Evolutionary conservation across 371 early-diverging fungal species (phyloP), one percentile per base, ranked within the genome.

Genomic region (Conidiobolus incongruus): DNA sequence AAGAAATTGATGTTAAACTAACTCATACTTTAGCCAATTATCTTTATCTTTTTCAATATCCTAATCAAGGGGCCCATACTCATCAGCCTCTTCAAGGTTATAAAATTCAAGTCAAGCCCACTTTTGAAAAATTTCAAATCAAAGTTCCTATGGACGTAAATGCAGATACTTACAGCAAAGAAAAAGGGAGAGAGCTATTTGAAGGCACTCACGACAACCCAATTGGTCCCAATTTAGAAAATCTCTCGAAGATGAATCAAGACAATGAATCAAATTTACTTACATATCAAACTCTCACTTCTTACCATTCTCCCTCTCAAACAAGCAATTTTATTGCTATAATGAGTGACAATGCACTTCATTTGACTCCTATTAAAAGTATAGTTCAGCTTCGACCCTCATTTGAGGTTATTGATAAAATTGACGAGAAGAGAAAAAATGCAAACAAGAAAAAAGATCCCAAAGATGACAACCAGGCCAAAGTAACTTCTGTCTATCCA

Each of bases 391-490:
- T 91, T 46, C 72, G 85, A 5, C 86, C 86, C 1, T 77, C 76
- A 22, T 72, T 91, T 36, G 74, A 70, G 46, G 87, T 89, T 51
- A 60, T 88, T 28, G 92, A 91, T 49, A 76, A 80, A 54, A 79
- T 88, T 53, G 73, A 72, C 20, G 85, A 85, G 38, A 87, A 86
- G 52, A 66, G 70, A 46, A 75, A 69, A 40, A 75, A 72, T 13
- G 79, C 81, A 2, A 74, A 59, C 45, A 66, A 66, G 43, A 56
- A 77, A 51, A 26, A 26, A 8, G 26, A 26, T 8, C 26, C 8
- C 26, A 26, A 26, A 26, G 26, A 26, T 8, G 26, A 26, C 3
- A 26, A 26, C 26, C 26, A 26, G 8, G 26, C 3, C 26, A 26
- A 26, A 8, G 26, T 26, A 4, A 26, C 26, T 3, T 26, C 26